Conservation (phyloP, 345 rosid species). For the Camelina laxa region DNA sequence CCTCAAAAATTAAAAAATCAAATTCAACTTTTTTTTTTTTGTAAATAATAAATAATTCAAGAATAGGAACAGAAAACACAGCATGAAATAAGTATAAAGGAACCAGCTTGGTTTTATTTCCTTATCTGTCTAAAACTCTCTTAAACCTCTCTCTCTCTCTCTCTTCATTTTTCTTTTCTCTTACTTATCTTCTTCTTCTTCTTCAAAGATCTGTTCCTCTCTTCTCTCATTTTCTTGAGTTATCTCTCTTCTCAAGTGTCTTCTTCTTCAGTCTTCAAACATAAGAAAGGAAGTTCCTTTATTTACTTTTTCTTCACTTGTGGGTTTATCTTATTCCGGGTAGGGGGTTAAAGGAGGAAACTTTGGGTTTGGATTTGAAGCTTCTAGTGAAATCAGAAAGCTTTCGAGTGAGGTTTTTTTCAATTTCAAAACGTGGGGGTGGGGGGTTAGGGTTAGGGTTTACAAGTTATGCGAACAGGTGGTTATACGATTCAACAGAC, state of each 20-base stretch:
- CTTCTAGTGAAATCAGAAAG: conserved; percentile 24
- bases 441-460: conserved; percentile 69
- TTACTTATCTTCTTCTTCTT: conserved; percentile 24
- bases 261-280: conserved; percentile 41
- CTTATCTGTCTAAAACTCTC: conserved; percentile 47
- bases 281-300: conserved; percentile 41
- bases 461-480: conserved; percentile 95
- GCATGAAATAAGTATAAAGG: conserved; percentile 48
- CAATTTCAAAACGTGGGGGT: conserved; percentile 37
- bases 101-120: conserved; percentile 44
- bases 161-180: conserved; percentile 14
- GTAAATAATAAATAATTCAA: conserved; percentile 27
- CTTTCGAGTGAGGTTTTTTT: conserved; percentile 25
- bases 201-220: conserved; percentile 13
- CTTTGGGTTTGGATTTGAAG: conserved; percentile 15
- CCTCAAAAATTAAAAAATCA: not conserved
- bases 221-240: conserved; percentile 14
- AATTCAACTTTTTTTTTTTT: not conserved
- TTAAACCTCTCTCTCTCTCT: conserved; percentile 35
- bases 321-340: conserved; percentile 23
- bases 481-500: conserved; percentile 94
- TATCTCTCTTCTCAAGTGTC: not conserved
- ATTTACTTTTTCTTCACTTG: conserved; percentile 14
- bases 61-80: conserved; percentile 40
- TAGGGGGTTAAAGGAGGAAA: conserved; percentile 33